Evolutionary conservation across 305 asterid species (phyloP).

Genomic region (Andrographis paniculata): DNA sequence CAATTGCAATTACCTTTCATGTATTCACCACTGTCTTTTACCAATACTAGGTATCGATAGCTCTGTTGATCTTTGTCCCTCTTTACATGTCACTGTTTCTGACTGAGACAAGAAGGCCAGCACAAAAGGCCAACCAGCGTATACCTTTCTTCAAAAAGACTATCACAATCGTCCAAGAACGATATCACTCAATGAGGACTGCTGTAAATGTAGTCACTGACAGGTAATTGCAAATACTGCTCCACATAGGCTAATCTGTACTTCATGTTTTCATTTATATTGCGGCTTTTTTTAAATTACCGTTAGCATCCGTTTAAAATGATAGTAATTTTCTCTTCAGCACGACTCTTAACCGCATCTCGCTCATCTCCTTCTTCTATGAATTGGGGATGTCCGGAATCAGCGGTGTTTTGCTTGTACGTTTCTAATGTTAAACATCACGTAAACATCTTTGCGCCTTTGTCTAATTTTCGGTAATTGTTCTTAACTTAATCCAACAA

Average conservation of each 20-base stretch:
- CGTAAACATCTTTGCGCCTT: background rate
- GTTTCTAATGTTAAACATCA: constrained; percentile 12
- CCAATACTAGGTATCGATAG: constrained; percentile 65
- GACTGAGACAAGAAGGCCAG: constrained; percentile 51
- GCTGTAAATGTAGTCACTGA: constrained; percentile 54
- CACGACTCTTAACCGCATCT: constrained; percentile 57
- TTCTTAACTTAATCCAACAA: constrained; percentile 13
- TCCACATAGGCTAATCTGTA: too few species aligned
- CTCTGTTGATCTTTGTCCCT: constrained; percentile 52
- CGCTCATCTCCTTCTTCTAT: constrained; percentile 77
- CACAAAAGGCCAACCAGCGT: constrained; percentile 24
- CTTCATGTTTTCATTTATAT: too few species aligned
- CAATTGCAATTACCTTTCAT: background rate
- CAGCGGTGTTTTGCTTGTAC: constrained; percentile 68
- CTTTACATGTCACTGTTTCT: constrained; percentile 60
- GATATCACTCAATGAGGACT: constrained; percentile 58
- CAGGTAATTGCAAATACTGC: too few species aligned
- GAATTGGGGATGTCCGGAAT: constrained; percentile 92
- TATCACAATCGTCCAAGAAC: constrained; percentile 38
- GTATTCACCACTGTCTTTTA: constrained; percentile 11
- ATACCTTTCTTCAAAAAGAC: constrained; percentile 39
- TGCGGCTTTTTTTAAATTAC: background rate
- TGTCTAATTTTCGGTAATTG: constrained; percentile 2
- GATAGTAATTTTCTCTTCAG: constrained; percentile 28
- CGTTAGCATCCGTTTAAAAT: constrained; percentile 13